Conservation (phyloP, 306 rosid genomes). For the Cyamopsis tetragonoloba region DNA sequence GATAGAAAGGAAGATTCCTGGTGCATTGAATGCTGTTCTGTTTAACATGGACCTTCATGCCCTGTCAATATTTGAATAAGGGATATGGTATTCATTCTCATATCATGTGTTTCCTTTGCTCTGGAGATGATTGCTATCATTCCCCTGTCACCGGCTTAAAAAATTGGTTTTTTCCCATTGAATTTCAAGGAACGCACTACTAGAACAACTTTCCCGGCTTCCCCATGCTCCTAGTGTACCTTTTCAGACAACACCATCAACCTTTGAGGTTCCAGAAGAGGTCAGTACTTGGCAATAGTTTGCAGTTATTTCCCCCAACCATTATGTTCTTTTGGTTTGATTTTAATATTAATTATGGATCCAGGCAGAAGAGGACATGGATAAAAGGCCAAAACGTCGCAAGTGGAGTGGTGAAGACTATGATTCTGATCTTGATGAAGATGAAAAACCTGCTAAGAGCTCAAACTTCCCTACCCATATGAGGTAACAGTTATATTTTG, state of each 20-base stretch:
- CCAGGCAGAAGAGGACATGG: constrained; percentile 69
- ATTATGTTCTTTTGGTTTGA: constrained; percentile 24
- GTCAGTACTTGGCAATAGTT: constrained; percentile 28
- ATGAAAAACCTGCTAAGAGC: constrained; percentile 24
- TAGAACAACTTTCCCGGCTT: constrained; percentile 73
- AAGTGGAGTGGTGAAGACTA: constrained; percentile 76
- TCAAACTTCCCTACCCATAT: constrained; percentile 23
- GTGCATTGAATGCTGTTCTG: no score
- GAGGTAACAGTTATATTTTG: constrained; percentile 37
- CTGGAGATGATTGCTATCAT: background rate
- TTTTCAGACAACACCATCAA: constrained; percentile 66
- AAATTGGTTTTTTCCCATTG: background rate
- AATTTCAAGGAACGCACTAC: constrained; percentile 42
- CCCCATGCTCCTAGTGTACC: constrained; percentile 84
- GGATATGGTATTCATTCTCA: background rate
- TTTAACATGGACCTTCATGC: background rate
- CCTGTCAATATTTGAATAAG: background rate
- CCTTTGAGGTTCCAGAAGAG: constrained; percentile 67
- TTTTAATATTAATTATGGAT: constrained; percentile 29
- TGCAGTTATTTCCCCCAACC: background rate
- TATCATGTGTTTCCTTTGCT: background rate
- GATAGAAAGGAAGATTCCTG: no score
- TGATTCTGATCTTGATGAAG: constrained; percentile 80
- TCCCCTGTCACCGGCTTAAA: background rate
- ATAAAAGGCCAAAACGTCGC: constrained; percentile 69